Evolutionary conservation across 768 basidiomycete species (phyloP), one percentile per base, ranked within the genome.

Genomic region (Tubosaeta sp.): DNA sequence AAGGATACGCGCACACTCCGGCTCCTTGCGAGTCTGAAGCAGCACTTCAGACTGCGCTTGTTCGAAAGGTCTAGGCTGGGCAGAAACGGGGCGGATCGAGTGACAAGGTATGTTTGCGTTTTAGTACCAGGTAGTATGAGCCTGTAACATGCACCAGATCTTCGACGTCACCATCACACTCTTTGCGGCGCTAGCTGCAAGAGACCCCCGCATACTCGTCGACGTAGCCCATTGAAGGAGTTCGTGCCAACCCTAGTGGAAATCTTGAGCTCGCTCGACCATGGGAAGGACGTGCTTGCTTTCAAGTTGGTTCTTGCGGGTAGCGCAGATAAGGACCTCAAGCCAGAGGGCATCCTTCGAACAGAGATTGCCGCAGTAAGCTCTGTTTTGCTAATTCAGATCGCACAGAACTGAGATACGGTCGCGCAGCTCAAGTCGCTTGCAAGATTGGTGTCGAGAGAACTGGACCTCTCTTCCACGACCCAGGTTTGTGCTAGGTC

Each of bases 141-240:
- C 43, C 52, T 14, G 13, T 4, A 41, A 43, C n/a, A 5, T 46
- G 25, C 4, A 37, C 44, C 52, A 88, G 85, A 73, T 90, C 22
- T 66, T 91, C 31, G 86, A 91, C 58, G 73, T 78, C 17, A 75
- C 83, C 32, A 67, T 90, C 6, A 68, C 76, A 0, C 78, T 86
- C 55, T 88, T 88, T 55, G 72, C 77, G 11, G 76, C 82, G 0
- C 71, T 91, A 5, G 76, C 84, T 5, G 76, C 88, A 4, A 79
- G 81, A 46, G 85, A 90, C 51, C 60, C 76, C 0, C 64, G 67
- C 16, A 81, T 81, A 14, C 67, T 89, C 10, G 53, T 68, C 5
- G 85, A 88, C 27, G 67, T 91, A 19, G 79, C 78, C 29, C 63
- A 66, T 37, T 58, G 16, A 59, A 71, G 19, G 56, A 58, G 12